Conservation (phyloP, 371 early-diverging fungal species). For the Mucor mucedo region DNA sequence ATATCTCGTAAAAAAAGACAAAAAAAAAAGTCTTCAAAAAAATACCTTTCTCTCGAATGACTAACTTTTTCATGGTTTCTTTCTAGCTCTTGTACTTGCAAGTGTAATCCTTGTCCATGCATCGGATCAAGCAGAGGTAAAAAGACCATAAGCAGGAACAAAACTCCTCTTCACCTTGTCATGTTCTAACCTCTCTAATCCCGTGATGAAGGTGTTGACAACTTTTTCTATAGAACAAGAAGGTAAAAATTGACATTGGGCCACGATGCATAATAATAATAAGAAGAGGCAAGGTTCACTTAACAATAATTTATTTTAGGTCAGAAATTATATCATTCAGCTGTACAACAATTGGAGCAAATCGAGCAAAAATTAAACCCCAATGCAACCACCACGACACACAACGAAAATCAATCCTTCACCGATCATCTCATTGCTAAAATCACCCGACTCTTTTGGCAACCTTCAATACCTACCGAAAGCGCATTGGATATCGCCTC, state of each 20-base stretch:
- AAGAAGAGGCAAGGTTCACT: not conserved
- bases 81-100: conserved; percentile 18
- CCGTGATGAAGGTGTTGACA: not conserved
- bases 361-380: conserved; percentile 21
- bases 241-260: no score
- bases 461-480: no score
- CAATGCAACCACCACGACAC: conserved; percentile 1
- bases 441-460: no score
- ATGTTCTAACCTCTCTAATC: not conserved
- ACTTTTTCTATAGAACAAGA: no score
- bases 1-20: conserved; percentile 16
- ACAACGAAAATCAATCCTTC: not conserved
- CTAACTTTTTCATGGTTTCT: not conserved
- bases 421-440: no score
- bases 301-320: conserved; percentile 17
- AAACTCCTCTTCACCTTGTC: not conserved
- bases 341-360: conserved; percentile 31
- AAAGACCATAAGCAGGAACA: not conserved
- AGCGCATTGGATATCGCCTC: not conserved
- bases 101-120: conserved; percentile 15
- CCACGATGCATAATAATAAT: not conserved
- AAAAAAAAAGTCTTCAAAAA: not conserved
- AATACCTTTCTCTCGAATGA: not conserved
- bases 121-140: conserved; percentile 10
- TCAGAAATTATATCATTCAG: conserved; percentile 37